Evolutionary conservation across 2,329 filamentous ascomycete genomes (phyloP).

Genomic region (Penicillium sp.): DNA sequence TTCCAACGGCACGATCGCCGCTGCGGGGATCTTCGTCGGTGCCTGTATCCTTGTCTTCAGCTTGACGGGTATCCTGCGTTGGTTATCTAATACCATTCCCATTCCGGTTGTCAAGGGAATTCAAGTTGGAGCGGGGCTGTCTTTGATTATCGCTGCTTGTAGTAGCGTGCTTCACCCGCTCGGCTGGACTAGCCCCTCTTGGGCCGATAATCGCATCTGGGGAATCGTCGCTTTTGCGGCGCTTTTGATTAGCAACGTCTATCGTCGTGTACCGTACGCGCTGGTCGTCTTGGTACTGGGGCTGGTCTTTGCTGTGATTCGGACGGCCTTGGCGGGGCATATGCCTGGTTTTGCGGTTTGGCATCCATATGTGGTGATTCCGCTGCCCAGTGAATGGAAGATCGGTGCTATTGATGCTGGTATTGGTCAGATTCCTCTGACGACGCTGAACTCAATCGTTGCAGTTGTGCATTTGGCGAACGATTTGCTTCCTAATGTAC

Average conservation of each 20-base stretch:
- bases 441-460: slow-evolving; percentile 88
- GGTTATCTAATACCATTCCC: slow-evolving; percentile 73
- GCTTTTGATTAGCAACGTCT: slow-evolving; percentile 67
- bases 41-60: slow-evolving; percentile 74
- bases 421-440: slow-evolving; percentile 85
- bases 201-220: slow-evolving; percentile 78
- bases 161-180: slow-evolving; percentile 67
- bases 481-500: slow-evolving; percentile 72
- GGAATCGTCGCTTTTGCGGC: slow-evolving; percentile 70
- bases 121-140: slow-evolving; percentile 86
- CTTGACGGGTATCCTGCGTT: slow-evolving; percentile 73
- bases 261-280: slow-evolving; percentile 74
- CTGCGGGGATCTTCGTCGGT: slow-evolving; percentile 79
- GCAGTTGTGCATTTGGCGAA: slow-evolving; percentile 78
- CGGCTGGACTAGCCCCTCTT: slow-evolving; percentile 65
- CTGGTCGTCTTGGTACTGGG: slow-evolving; percentile 70
- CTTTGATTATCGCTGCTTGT: slow-evolving; percentile 76
- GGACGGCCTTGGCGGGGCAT: slow-evolving; percentile 28
- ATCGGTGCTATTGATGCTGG: slow-evolving; percentile 65
- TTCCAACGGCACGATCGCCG: slow-evolving; percentile 70
- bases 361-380: slow-evolving; percentile 57
- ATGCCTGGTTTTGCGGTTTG: slow-evolving; percentile 62
- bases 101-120: slow-evolving; percentile 92
- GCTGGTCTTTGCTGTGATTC: slow-evolving; percentile 62
- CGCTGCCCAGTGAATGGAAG: slow-evolving; percentile 50